Evolutionary conservation across 148 eudicot species (phyloP), one percentile per base, ranked within the genome.

Genomic region (Salicornia ramosissima): DNA sequence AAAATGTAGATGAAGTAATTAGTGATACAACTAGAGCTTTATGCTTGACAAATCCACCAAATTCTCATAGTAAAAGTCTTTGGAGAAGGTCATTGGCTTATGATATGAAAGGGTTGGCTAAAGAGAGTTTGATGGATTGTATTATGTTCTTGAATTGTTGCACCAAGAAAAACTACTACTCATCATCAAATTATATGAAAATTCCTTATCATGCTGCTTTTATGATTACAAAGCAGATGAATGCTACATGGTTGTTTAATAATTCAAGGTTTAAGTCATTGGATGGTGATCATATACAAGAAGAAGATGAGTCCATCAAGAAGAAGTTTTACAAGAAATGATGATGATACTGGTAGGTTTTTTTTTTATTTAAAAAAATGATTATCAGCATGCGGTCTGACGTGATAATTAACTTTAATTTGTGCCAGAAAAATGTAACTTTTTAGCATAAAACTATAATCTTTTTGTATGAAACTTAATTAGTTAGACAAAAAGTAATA

Each of bases 71-170:
- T 33, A 89, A 80, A 64, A 86, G 95, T 72, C 80, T 89, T 11
- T 89, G 95, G 95, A 86, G 86, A 69, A 81, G 95, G 73, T 83
- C 90, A 65, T 89, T 84, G 73, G 95, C 95, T 16, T 89, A 86
- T 79, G 90, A 89, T 71, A 81, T 83, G 76, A 86, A 85, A 81
- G 89, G 91, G 56, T 72, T 85, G 71, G 86, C 85, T 8, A 85
- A 77, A 69, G 91, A 86, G 78, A 85, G 96, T 68, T 82, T 86
- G 64, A 83, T 87, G 83, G 96, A 89, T 31, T 89, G 96, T 58
- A 54, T 89, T 47, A 81, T 80, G 83, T 85, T 82, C 70, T 76
- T 85, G 14, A 83, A 82, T 69, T 70, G 75, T 19, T 75, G 64
- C 50, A 68, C 76, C 11, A 68, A 30, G 24, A 52, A 33, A 30